Evolutionary conservation across 1,139 yeast genomes (phyloP).

Genomic region (Suhomyces ambrosiae): DNA sequence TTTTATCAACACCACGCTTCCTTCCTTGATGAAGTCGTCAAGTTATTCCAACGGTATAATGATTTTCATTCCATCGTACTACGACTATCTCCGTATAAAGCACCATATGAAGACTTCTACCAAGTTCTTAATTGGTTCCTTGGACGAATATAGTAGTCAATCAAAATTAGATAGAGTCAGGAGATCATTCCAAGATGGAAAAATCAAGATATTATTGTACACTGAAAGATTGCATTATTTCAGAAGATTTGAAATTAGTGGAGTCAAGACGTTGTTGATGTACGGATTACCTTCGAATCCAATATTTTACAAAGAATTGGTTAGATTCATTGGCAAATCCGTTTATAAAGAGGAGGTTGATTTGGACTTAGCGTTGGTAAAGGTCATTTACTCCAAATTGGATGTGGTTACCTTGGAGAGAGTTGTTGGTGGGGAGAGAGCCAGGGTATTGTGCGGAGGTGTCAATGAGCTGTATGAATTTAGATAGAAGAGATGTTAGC

Average conservation of each 20-base stretch:
- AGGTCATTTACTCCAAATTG: constrained; percentile 73
- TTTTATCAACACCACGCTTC: constrained; percentile 72
- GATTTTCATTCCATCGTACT: constrained; percentile 81
- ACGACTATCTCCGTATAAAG: constrained; percentile 80
- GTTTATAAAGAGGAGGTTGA: constrained; percentile 52
- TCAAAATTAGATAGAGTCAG: constrained; percentile 73
- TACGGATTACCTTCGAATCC: constrained; percentile 89
- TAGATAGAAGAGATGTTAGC: constrained; percentile 32
- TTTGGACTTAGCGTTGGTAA: constrained; percentile 64
- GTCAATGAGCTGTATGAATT: constrained; percentile 76
- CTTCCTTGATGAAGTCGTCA: constrained; percentile 60
- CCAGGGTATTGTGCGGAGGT: constrained; percentile 70
- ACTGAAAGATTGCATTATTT: constrained; percentile 94
- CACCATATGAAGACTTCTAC: constrained; percentile 69
- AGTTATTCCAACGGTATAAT: constrained; percentile 74
- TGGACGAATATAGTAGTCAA: constrained; percentile 81
- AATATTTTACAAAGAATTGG: constrained; percentile 73
- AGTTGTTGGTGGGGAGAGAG: constrained; percentile 78
- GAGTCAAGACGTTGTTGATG: constrained; percentile 81
- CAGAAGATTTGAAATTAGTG: constrained; percentile 79
- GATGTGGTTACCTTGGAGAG: constrained; percentile 81
- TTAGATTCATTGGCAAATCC: constrained; percentile 54
- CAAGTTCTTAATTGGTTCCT: constrained; percentile 59
- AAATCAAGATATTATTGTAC: constrained; percentile 72
- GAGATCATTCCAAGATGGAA: constrained; percentile 64